A percentile compares a stretch with the other conserved stretches of the same genome.
Evolutionary conservation across 768 basidiomycete species (phyloP).

Genomic region (Heimioporus sp.): DNA sequence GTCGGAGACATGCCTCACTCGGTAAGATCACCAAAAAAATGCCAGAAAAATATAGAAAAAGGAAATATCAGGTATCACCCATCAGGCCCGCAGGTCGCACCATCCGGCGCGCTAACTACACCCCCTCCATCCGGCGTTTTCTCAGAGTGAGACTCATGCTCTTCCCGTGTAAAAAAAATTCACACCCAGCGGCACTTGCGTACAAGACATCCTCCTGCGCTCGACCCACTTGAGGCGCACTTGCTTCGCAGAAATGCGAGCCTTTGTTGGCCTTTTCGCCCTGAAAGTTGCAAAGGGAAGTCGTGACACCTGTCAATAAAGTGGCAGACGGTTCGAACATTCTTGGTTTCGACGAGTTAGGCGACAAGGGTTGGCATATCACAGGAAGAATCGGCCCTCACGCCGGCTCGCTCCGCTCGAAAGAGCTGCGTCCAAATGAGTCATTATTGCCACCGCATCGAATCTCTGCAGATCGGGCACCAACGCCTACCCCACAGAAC

Average conservation of each 20-base stretch:
- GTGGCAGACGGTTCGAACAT: neutral
- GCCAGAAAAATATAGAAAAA: neutral
- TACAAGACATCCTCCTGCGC: too few species aligned
- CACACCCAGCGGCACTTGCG: conserved; percentile 19
- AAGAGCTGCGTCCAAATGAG: conserved; percentile 1
- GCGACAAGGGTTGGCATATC: conserved; percentile 8
- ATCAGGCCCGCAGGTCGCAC: too few species aligned
- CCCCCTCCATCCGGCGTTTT: too few species aligned
- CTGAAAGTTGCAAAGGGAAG: neutral
- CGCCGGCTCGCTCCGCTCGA: conserved; percentile 9
- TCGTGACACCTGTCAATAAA: neutral
- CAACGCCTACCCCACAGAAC: neutral
- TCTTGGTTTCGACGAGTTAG: conserved; percentile 3
- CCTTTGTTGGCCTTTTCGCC: neutral
- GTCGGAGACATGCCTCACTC: conserved; percentile 6
- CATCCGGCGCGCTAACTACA: too few species aligned
- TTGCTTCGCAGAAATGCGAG: too few species aligned
- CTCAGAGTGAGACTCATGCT: neutral
- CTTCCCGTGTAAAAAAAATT: conserved; percentile 3
- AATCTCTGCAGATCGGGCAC: neutral
- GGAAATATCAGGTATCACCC: neutral
- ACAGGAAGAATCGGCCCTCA: neutral
- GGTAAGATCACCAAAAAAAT: conserved; percentile 1
- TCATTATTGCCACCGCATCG: conserved; percentile 10
- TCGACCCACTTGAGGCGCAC: too few species aligned